These are phyloP conservation scores for Chrysanthemum seticuspe DNA, from an alignment of 129 eudicot species.

Conservation along the genomic window DNA sequence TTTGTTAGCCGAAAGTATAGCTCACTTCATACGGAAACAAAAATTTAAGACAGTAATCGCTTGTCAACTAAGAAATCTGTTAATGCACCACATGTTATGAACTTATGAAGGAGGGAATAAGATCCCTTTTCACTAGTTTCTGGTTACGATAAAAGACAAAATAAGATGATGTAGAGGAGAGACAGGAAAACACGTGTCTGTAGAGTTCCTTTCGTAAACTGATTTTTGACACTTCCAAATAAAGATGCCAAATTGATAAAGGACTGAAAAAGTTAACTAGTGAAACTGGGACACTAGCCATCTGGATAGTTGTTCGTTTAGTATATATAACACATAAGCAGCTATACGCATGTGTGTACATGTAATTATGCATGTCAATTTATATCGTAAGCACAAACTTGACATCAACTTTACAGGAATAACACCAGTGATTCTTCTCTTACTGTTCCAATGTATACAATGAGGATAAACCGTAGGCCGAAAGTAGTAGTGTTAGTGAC, in stretches of 20 bases:
- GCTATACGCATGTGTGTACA: too few relatives aligned
- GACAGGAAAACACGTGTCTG: neutral
- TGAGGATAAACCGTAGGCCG: neutral
- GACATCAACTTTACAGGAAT: slow-evolving; percentile 3
- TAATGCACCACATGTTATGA: slow-evolving; percentile 3
- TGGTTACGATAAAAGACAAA: neutral
- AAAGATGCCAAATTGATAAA: neutral
- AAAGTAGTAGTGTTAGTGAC: slow-evolving; percentile 3
- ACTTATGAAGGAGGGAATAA: slow-evolving; percentile 6
- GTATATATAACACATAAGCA: too few relatives aligned
- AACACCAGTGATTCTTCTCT: neutral
- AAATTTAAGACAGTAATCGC: neutral
- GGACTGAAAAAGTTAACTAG: neutral
- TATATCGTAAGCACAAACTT: neutral
- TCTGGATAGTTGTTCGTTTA: neutral
- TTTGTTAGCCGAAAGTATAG: neutral
- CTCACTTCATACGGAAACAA: slow-evolving; percentile 4
- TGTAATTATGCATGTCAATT: neutral
- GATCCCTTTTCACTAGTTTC: neutral
- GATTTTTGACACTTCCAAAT: neutral
- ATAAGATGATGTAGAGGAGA: neutral
- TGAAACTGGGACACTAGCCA: slow-evolving; percentile 8
- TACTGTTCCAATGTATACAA: neutral
- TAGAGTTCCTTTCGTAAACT: neutral
- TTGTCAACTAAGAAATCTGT: neutral